Conservation (phyloP, 139 green algal species). For the Picochlorum sp. region DNA sequence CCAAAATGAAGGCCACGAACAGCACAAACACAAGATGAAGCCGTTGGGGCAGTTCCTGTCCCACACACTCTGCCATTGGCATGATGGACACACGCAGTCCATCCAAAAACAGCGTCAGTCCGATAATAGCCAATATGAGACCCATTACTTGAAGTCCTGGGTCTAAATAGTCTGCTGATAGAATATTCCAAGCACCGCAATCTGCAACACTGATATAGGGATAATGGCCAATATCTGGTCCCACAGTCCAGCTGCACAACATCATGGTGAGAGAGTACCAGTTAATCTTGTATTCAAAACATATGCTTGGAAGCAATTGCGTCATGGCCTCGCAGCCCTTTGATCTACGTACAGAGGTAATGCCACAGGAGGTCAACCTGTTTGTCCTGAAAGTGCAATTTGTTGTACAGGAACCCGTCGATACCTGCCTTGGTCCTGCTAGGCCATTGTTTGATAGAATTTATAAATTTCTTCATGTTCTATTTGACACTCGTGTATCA, state of each 20-base stretch:
- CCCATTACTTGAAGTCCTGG: conserved; percentile 31
- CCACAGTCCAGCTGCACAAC: background rate
- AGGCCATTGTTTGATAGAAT: conserved; percentile 2
- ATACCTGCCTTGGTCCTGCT: background rate
- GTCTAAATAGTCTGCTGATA: conserved; percentile 19
- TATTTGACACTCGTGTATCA: too few species aligned
- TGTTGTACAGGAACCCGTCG: background rate
- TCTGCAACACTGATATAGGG: conserved; percentile 32
- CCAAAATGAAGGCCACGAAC: conserved; percentile 13
- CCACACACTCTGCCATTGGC: conserved; percentile 23
- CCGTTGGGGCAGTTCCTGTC: conserved; percentile 22
- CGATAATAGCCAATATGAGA: conserved; percentile 25
- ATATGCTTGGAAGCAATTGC: too few species aligned
- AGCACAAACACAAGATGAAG: conserved; percentile 23
- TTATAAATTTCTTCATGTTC: background rate
- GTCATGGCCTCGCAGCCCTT: too few species aligned
- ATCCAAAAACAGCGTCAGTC: conserved; percentile 30
- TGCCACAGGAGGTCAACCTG: conserved; percentile 1
- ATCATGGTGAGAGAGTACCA: too few species aligned
- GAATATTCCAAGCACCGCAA: conserved; percentile 32
- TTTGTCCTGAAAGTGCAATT: background rate
- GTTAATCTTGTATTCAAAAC: too few species aligned
- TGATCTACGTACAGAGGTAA: background rate
- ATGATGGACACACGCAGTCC: conserved; percentile 32
- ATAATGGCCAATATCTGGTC: conserved; percentile 30